Conservation (phyloP, 2,329 filamentous ascomycete species). For the Atkinsonella texensis region DNA sequence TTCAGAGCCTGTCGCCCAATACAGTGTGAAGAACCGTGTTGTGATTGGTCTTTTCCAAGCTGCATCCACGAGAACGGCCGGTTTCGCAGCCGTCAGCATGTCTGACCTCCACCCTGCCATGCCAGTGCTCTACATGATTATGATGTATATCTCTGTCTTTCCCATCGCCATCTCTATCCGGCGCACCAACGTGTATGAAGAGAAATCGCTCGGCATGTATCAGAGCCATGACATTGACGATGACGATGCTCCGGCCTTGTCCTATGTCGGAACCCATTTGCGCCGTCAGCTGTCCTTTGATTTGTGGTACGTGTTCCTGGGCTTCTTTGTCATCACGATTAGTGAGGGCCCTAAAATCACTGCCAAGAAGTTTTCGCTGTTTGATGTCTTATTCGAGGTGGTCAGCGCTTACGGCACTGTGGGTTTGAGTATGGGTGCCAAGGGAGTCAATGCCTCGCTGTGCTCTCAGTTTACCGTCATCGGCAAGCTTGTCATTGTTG, state of each 20-base stretch:
- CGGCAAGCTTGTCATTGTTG: constrained; percentile 56
- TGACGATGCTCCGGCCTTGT: constrained; percentile 49
- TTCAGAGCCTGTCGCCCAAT: constrained; percentile 50
- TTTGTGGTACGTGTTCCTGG: constrained; percentile 91
- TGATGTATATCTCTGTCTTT: constrained; percentile 99
- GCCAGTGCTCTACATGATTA: constrained; percentile 87
- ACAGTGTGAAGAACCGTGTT: constrained; percentile 64
- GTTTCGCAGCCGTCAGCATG: constrained; percentile 73
- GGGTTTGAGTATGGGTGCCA: constrained; percentile 76
- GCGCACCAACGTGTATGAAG: constrained; percentile 91
- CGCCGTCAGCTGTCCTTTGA: constrained; percentile 92
- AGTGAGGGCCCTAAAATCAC: constrained; percentile 66
- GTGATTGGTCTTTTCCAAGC: constrained; percentile 87
- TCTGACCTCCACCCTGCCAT: constrained; percentile 74
- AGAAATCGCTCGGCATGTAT: constrained; percentile 71
- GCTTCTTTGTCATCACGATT: constrained; percentile 85
- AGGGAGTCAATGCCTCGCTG: constrained; percentile 64
- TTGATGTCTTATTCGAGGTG: constrained; percentile 68
- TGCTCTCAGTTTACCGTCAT: constrained; percentile 68
- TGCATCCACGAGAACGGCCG: constrained; percentile 77
- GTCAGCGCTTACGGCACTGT: constrained; percentile 92
- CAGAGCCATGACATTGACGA: constrained; percentile 35
- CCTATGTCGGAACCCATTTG: constrained; percentile 84
- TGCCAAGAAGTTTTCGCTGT: constrained; percentile 51
- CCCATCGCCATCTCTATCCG: constrained; percentile 93